Conservation (phyloP, 768 basidiomycete species). For the Lactarius psammicola region DNA sequence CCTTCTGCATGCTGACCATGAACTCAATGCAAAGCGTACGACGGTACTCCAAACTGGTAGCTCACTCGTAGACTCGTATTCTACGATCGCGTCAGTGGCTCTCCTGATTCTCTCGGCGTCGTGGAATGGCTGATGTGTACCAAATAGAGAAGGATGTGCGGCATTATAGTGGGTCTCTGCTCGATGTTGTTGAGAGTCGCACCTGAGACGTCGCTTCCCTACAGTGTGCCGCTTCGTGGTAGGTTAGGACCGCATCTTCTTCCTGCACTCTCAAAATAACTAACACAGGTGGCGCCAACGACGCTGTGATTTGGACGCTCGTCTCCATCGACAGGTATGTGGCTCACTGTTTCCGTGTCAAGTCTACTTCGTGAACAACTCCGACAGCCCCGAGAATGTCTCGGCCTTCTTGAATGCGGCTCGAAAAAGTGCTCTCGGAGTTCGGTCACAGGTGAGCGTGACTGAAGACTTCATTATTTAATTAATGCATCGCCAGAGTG, state of each 20-base stretch:
- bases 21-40: conserved; percentile 82
- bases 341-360: too few species aligned
- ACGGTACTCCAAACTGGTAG: conserved; percentile 86
- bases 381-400: conserved; percentile 70
- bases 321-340: conserved; percentile 78
- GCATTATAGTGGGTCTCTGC: conserved; percentile 73
- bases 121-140: neutral
- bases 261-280: neutral
- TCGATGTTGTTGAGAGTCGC: neutral
- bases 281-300: conserved; percentile 75
- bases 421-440: conserved; percentile 86
- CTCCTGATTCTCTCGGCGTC: neutral
- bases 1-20: conserved; percentile 87
- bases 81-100: conserved; percentile 68
- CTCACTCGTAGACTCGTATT: conserved; percentile 89
- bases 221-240: conserved; percentile 72
- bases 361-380: conserved; percentile 6
- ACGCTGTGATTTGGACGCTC: conserved; percentile 93
- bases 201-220: conserved; percentile 13
- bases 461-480: neutral
- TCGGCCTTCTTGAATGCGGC: conserved; percentile 82
- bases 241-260: conserved; percentile 17
- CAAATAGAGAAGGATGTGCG: conserved; percentile 72
- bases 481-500: conserved; percentile 41
- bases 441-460: conserved; percentile 76